Base-by-base conservation (phyloP, 78 protist species). In the slime mould (Dictyostelium discoideum) region DNA sequence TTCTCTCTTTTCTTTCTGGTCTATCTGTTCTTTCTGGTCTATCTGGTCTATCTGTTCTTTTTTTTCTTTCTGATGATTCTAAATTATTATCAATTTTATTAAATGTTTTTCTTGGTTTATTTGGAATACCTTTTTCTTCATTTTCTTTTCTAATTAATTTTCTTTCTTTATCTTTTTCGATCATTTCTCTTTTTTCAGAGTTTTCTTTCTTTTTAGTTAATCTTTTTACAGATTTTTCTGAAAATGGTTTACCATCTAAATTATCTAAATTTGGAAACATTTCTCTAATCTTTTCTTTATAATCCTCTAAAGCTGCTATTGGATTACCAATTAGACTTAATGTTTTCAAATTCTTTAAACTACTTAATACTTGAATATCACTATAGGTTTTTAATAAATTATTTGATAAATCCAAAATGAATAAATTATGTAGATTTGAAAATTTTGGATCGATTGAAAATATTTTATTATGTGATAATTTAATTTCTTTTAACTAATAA, bases 161-260 rank as follows among this genome's bases (percentile, higher is more conserved):
- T 29, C 42, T 85, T 72, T 46, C 65, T 72, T 24, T 44, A 42
- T 72, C 39, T 37, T 83, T 83, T 44, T 83, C 85, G 9, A 24
- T 26, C 6, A 26, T 8, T 13, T 24, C 83, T 67, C 48, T 88
- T 60, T 90, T 80, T 16, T 14, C 32, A 13, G 3, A 0, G 22
- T 90, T 90, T 29, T 80, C 84, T 73, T 90, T 90, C 26, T 65
- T 80, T 60, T 90, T 80, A 5, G 83, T 67, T 3, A 14, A 14
- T 67, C 74, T 90, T 7, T 67, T 82, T 8, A 82, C 46, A 5
- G 69, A 24, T 26, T 24, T 77, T 8, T 82, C 94, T 48, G 86
- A 82, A 73, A 90, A 90, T 72, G 94, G 94, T 82, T 44, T 82
- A 4, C 72, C 74, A 50, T 90, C 94, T 32, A 90, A 72, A 46